Conservation (phyloP, 768 basidiomycete species). For the Suillus cothurnatus region DNA sequence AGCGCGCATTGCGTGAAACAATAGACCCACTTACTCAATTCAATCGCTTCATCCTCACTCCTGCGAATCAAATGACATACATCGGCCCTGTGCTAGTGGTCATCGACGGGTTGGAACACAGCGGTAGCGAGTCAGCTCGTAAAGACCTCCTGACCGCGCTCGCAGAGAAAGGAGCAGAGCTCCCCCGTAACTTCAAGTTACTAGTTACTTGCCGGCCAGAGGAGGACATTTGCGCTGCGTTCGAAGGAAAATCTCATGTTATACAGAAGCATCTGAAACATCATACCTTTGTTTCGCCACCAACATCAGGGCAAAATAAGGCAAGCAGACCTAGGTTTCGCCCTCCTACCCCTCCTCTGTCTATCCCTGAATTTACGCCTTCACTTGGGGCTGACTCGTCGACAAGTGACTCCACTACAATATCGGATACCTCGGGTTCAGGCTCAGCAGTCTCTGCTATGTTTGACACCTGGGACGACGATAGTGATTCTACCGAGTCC, state of each 20-base stretch:
- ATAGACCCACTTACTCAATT: conserved; percentile 27
- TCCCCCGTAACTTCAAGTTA: conserved; percentile 28
- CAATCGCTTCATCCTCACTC: conserved; percentile 28
- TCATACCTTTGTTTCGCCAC: background rate
- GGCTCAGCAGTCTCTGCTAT: background rate
- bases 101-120: conserved; percentile 40
- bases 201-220: conserved; percentile 31
- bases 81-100: conserved; percentile 37
- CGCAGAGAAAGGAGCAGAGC: conserved; percentile 6
- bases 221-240: conserved; percentile 14
- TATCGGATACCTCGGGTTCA: background rate
- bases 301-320: background rate
- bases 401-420: background rate
- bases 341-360: background rate
- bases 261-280: background rate
- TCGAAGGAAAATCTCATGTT: conserved; percentile 10
- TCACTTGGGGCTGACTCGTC: background rate
- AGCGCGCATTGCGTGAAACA: conserved; percentile 26
- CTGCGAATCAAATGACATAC: conserved; percentile 22
- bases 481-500: background rate
- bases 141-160: conserved; percentile 25
- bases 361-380: background rate
- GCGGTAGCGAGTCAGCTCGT: conserved; percentile 20
- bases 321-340: background rate
- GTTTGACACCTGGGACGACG: background rate